Percentiles rank a stretch among this genome's conserved stretches.
phyloP scores from a whole-genome alignment of 257 asterid species.

The Solanum okadae region DNA sequence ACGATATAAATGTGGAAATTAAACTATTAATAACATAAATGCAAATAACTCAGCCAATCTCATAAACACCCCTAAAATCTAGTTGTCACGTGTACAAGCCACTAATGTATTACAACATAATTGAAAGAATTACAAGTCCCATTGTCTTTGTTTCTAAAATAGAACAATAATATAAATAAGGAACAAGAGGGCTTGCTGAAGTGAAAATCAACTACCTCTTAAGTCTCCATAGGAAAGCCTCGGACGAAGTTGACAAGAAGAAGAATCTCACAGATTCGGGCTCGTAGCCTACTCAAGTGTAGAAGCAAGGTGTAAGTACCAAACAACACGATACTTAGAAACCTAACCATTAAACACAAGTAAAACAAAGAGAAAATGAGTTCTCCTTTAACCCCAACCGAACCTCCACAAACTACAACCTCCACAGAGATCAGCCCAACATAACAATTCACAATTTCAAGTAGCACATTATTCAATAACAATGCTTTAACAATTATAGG shows the following conservation, averaged over 20 bases:
- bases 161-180: background rate
- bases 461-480: background rate
- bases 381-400: no score
- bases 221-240: background rate
- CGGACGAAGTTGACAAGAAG: background rate
- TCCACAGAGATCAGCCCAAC: background rate
- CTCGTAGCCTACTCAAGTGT: background rate
- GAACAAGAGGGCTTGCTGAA: background rate
- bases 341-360: background rate
- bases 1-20: no score
- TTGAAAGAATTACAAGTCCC: background rate
- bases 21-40: no score
- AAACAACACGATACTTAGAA: no score
- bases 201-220: no score
- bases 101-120: background rate
- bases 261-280: no score
- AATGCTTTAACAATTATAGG: background rate
- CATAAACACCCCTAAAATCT: background rate
- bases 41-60: background rate
- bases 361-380: no score
- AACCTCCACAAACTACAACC: background rate
- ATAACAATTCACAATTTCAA: background rate
- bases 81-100: background rate
- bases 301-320: background rate
- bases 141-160: background rate